Evolutionary conservation across 2,329 filamentous ascomycete species (phyloP).

Genomic region (Apiospora malaysiana): DNA sequence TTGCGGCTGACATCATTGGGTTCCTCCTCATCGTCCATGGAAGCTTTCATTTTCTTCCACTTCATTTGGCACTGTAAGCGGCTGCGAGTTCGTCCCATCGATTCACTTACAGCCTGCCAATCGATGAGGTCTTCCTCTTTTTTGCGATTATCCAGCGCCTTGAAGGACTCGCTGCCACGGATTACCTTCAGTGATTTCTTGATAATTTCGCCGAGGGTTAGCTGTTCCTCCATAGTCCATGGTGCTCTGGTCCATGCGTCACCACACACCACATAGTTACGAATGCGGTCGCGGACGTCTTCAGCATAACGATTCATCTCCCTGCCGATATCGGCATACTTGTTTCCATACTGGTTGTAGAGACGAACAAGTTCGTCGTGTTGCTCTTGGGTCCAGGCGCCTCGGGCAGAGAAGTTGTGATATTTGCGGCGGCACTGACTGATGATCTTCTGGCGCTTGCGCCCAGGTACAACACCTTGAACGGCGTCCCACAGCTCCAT

Average conservation of each 20-base stretch:
- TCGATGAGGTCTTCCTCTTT: constrained; percentile 62
- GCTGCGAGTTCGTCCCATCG: constrained; percentile 66
- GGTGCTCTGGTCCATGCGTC: constrained; percentile 55
- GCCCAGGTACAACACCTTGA: constrained; percentile 53
- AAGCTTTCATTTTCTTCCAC: constrained; percentile 58
- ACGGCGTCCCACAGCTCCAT: constrained; percentile 57
- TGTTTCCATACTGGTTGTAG: constrained; percentile 54
- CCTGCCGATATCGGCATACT: constrained; percentile 68
- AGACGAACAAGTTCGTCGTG: constrained; percentile 58
- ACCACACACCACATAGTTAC: constrained; percentile 69
- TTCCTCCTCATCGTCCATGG: constrained; percentile 25
- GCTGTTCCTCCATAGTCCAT: constrained; percentile 69
- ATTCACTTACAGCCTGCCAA: constrained; percentile 68
- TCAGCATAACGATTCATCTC: constrained; percentile 67
- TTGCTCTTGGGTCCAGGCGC: constrained; percentile 63
- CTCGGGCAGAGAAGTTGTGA: constrained; percentile 68
- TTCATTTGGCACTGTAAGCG: constrained; percentile 72
- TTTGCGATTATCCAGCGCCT: constrained; percentile 39
- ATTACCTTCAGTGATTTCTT: constrained; percentile 57
- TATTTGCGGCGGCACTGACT: constrained; percentile 66
- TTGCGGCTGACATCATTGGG: constrained; percentile 30
- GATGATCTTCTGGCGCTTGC: constrained; percentile 59
- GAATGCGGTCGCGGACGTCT: constrained; percentile 73
- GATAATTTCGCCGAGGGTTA: constrained; percentile 57
- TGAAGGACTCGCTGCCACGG: constrained; percentile 43